A percentile compares a stretch with the other conserved stretches of the same genome.
Evolutionary conservation across 1,284 basidiomycete species (phyloP).

Genomic region (Pseudozyma flocculosa): DNA sequence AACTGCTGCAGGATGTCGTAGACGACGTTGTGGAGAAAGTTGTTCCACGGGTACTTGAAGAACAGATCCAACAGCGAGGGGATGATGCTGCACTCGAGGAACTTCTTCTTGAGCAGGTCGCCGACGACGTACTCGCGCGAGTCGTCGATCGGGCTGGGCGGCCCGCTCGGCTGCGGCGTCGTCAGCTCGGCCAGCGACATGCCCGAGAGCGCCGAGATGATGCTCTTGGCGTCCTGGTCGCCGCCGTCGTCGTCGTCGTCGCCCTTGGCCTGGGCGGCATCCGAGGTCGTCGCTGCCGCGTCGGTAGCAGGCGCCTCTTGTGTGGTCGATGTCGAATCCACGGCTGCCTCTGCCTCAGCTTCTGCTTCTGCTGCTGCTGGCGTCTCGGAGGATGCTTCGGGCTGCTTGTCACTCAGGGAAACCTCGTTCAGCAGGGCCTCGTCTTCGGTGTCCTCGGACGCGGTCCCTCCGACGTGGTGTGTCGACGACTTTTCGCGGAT

Average conservation of each 20-base stretch:
- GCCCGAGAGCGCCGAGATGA: constrained; percentile 44
- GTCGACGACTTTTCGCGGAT: constrained; percentile 31
- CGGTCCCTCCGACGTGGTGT: not conserved
- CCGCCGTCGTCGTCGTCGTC: constrained; percentile 21
- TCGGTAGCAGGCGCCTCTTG: not conserved
- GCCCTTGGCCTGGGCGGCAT: not conserved
- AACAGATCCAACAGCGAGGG: constrained; percentile 65
- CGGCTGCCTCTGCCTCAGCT: not conserved
- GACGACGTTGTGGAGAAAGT: constrained; percentile 94
- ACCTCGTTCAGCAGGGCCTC: constrained; percentile 49
- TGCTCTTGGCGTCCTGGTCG: constrained; percentile 25
- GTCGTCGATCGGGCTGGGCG: constrained; percentile 44
- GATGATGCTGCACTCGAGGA: constrained; percentile 51
- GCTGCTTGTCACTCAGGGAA: constrained; percentile 23
- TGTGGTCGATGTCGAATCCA: not conserved
- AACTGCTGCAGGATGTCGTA: constrained; percentile 97
- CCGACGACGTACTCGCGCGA: constrained; percentile 43
- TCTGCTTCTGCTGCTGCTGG: not conserved
- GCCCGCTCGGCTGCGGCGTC: constrained; percentile 33
- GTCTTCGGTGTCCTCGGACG: constrained; percentile 40
- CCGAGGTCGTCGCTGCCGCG: not conserved
- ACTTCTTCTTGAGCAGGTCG: constrained; percentile 52
- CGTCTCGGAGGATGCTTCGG: not conserved
- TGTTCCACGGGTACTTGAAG: constrained; percentile 96
- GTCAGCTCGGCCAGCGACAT: constrained; percentile 51